Base-by-base conservation (phyloP, 768 basidiomycete species). In the Boletales sp. region DNA sequence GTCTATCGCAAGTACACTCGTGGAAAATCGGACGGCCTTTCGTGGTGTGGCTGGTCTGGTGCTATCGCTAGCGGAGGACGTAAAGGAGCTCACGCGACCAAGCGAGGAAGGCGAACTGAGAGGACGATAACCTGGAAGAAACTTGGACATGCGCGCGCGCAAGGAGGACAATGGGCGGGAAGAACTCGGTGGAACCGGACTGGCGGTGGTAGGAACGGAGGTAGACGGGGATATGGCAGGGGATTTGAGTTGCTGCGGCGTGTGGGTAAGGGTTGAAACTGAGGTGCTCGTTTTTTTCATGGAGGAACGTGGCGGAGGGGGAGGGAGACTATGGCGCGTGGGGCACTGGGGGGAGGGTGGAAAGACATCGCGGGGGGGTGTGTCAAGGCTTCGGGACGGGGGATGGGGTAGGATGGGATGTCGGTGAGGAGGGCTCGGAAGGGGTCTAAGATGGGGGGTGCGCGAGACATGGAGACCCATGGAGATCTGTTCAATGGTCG, bases 381-480 rank as follows among this genome's bases (percentile, higher is more conserved):
- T 53, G 37, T 56, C 61, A 15, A 70, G 21, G 44, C 17, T 51
- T 45, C 51, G 59, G 32, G 42, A 51, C 18, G 58, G 45, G 11
- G 54, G 56, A 34, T 53, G 50, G 13, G 66, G 47, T 12, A 56
- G 45, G 4, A 59, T 21, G 12, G 58, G 45, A 40, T 62, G 49
- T 24, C 60, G 56, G 11, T 55, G 66, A 37, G 49, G 57, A 13
- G 62, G 44, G 38, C 46, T 55, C 9, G 49, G 31, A 29, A 56
- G 62, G 9, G 77, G 74, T 38, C 81, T 77, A 27, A 88, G 68
- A 62, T 88, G 86, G 4, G 87, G 87, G 1, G 87, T 89, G 34
- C 84, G 80, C 7, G 87, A 88, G 29, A 85, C 70, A 65, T 89
- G 87, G 19, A 89, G 74, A 17, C 87, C 87, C 86, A 89, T 88